Base-by-base conservation (phyloP, 768 basidiomycete species). In the Tephrocybe rancida region DNA sequence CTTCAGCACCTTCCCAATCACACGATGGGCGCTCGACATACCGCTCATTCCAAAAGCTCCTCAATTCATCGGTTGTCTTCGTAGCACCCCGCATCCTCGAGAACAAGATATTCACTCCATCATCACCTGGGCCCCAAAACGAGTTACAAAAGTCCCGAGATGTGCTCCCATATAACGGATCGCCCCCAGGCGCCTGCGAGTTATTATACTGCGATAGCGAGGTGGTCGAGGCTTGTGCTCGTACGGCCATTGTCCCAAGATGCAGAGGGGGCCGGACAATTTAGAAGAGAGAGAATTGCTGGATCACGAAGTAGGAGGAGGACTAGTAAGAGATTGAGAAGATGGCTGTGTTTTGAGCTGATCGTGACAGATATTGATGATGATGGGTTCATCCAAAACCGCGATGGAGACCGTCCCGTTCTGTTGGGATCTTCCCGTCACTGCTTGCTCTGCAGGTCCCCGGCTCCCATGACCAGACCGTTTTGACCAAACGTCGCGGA, bases 21-120 rank as follows among this genome's bases (percentile, higher is more conserved):
- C 39, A 26, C 18, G 29, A 39, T 24, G 44, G 50, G 30, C 27
- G 44, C 25, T 16, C 18, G 26, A 73, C 84, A 51, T 58, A 96
- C 95, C 95, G 81, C 71, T 98, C 95, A 63, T 90, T 93, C 92
- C 94, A 97, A 64, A 91, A 95, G 50, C 77, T 84, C 63, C 82
- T 80, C 42, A 98, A 70, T 62, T 98, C 97, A 48, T 98, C 95
- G 63, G 90, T 86, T 1, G 93, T 95, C 71, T 89, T 84, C 21
- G 81, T 76, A 9, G 89, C 90, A 9, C 89, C 92, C 6, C 92
- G 79, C 86, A 96, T 90, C 59, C 92, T 81, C 19, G 92, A 86
- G 66, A 93, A 88, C 55, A 98, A 79, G 39, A 95, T 89, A 60
- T 94, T 92, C 48, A 91, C 90, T 2, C 95, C 95, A 35, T 81